Evolutionary conservation across 208 protist genomes (phyloP).

Genomic region (Trypanosoma mega): DNA sequence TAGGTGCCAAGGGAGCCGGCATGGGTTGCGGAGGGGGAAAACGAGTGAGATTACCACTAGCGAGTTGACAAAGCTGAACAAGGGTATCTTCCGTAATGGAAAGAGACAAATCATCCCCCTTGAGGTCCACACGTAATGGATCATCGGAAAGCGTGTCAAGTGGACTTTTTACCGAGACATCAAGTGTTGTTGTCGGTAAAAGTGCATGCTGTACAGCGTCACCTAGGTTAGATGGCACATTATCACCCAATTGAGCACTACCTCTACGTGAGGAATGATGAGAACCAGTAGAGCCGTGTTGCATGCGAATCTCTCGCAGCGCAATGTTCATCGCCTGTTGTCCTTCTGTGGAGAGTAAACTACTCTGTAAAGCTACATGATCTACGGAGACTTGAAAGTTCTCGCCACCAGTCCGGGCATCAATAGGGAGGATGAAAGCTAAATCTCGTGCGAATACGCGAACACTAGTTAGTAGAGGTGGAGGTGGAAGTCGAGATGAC

Average conservation of each 20-base stretch:
- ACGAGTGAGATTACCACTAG: slow-evolving; percentile 63
- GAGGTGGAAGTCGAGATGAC: slow-evolving; percentile 36
- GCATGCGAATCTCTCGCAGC: slow-evolving; percentile 59
- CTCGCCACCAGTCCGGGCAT: slow-evolving; percentile 38
- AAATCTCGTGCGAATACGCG: slow-evolving; percentile 63
- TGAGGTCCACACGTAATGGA: slow-evolving; percentile 43
- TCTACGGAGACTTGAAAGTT: slow-evolving; percentile 57
- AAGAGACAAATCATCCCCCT: slow-evolving; percentile 49
- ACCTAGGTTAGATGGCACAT: not conserved
- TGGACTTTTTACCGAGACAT: slow-evolving; percentile 52
- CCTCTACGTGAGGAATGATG: no score
- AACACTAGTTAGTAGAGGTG: slow-evolving; percentile 70
- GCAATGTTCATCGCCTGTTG: slow-evolving; percentile 69
- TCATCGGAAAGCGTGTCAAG: slow-evolving; percentile 60
- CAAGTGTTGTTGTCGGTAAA: slow-evolving; percentile 48
- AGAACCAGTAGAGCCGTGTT: no score
- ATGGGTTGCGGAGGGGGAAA: slow-evolving; percentile 13
- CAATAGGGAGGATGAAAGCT: slow-evolving; percentile 58
- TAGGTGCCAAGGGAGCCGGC: not conserved
- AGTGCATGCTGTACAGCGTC: slow-evolving; percentile 19
- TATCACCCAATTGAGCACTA: not conserved
- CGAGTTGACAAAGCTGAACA: slow-evolving; percentile 52
- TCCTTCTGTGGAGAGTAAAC: slow-evolving; percentile 49
- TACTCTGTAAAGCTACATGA: slow-evolving; percentile 62
- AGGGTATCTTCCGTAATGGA: slow-evolving; percentile 45